Percentiles rank a stretch among this genome's conserved stretches.
These are phyloP conservation scores for Aspergillus proliferans DNA, from an alignment of 2,329 filamentous ascomycete genomes.

Conservation along the genomic window DNA sequence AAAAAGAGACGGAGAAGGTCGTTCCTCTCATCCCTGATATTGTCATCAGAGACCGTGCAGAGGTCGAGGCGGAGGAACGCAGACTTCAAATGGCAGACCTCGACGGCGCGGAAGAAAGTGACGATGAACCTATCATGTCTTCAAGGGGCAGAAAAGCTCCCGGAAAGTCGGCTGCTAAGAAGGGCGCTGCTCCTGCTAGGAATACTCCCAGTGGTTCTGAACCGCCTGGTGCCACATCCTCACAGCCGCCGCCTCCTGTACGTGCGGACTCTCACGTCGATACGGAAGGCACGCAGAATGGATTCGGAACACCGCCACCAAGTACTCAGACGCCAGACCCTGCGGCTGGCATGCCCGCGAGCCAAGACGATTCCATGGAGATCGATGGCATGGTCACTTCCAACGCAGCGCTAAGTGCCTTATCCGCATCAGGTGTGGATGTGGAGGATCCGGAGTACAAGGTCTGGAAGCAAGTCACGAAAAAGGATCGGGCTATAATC, in stretches of 20 bases:
- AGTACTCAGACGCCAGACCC: conserved; percentile 71
- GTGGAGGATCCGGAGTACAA: conserved; percentile 89
- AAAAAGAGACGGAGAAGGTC: conserved; percentile 94
- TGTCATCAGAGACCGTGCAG: conserved; percentile 79
- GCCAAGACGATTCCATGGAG: conserved; percentile 80
- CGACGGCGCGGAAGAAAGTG: conserved; percentile 81
- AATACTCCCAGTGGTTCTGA: conserved; percentile 73
- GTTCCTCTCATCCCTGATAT: conserved; percentile 93
- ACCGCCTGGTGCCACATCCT: conserved; percentile 55
- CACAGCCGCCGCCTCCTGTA: conserved; percentile 44
- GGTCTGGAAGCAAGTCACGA: conserved; percentile 98
- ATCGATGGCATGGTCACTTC: conserved; percentile 66
- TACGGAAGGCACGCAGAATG: conserved; percentile 71
- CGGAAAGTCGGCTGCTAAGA: conserved; percentile 66
- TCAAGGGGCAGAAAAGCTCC: conserved; percentile 86
- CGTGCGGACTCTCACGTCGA: conserved; percentile 66
- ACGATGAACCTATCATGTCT: conserved; percentile 97
- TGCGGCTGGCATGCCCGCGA: conserved; percentile 55
- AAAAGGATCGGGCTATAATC: conserved; percentile 82
- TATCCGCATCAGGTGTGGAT: conserved; percentile 67
- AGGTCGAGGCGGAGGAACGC: conserved; percentile 80
- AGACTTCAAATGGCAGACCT: conserved; percentile 77
- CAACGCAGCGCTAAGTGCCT: conserved; percentile 60
- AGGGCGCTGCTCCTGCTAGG: conserved; percentile 56
- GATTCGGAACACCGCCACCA: conserved; percentile 74